Percentiles rank a stretch among this genome's conserved stretches.
Conservation (phyloP, 2,329 filamentous ascomycete species). For the Venturia carpophila region DNA sequence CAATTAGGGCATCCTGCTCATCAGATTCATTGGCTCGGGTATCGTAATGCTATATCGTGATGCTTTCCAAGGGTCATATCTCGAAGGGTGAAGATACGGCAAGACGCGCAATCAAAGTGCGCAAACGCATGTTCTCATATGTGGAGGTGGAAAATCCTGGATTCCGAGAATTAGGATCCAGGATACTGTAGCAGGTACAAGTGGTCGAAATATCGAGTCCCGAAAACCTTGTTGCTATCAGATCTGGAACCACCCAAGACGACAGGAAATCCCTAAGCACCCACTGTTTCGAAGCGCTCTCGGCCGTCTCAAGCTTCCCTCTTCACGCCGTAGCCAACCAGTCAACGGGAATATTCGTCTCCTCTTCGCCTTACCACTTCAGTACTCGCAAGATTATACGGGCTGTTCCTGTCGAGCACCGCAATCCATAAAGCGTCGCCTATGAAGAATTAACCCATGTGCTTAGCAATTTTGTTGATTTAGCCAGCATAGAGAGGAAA, state of each 20-base stretch:
- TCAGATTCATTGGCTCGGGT: not conserved
- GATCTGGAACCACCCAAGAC: not conserved
- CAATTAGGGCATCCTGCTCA: not conserved
- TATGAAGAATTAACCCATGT: not conserved
- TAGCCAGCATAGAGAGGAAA: not conserved
- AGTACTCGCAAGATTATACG: not conserved
- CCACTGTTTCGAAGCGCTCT: not conserved
- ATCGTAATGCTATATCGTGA: not conserved
- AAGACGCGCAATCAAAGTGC: not conserved
- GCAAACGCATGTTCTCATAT: not conserved
- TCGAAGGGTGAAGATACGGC: not conserved
- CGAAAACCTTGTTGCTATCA: not conserved
- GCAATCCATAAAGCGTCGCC: not conserved
- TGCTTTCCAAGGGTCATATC: not conserved
- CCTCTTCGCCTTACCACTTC: not conserved
- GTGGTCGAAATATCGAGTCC: not conserved
- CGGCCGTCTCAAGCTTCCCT: not conserved
- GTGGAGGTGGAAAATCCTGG: not conserved
- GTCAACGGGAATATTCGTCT: not conserved
- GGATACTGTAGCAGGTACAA: too few relatives aligned
- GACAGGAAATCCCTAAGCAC: not conserved
- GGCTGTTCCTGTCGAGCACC: not conserved
- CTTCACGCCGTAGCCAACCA: not conserved
- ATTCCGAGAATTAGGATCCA: not conserved
- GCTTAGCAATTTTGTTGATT: not conserved